Conservation (phyloP, 177 flowering plant species). For the Vitis hybrid region DNA sequence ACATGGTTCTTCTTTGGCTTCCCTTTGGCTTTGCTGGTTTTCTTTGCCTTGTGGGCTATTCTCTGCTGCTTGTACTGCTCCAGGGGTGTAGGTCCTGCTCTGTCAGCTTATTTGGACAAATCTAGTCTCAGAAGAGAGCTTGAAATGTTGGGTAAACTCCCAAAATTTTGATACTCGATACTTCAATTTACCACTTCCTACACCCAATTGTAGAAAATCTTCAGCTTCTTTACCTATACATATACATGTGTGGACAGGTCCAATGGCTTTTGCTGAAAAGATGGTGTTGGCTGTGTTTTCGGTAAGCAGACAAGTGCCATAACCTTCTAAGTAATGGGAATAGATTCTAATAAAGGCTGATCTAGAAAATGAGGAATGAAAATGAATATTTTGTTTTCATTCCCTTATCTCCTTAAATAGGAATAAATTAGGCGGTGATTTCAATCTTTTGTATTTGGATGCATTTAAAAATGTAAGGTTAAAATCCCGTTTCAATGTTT, state of each 20-base stretch:
- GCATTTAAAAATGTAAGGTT: too few relatives aligned
- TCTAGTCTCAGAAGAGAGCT: conserved; percentile 75
- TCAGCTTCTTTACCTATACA: too few relatives aligned
- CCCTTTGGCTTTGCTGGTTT: conserved; percentile 67
- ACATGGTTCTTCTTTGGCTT: conserved; percentile 82
- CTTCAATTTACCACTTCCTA: too few relatives aligned
- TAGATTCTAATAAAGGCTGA: too few relatives aligned
- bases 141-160: conserved; percentile 51
- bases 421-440: too few relatives aligned
- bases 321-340: neutral
- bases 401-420: too few relatives aligned
- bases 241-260: conserved; percentile 43
- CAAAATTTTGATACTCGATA: neutral
- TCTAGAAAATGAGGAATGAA: too few relatives aligned
- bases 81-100: conserved; percentile 37
- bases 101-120: conserved; percentile 65
- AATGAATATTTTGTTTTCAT: too few relatives aligned
- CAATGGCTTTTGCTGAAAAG: conserved; percentile 91
- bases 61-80: conserved; percentile 67
- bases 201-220: too few relatives aligned
- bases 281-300: conserved; percentile 67
- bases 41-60: conserved; percentile 65
- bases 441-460: too few relatives aligned
- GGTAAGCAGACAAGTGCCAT: conserved; percentile 34
- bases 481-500: too few relatives aligned